Conservation (phyloP, 208 protist species). For the Acanthamoeba sp. region DNA sequence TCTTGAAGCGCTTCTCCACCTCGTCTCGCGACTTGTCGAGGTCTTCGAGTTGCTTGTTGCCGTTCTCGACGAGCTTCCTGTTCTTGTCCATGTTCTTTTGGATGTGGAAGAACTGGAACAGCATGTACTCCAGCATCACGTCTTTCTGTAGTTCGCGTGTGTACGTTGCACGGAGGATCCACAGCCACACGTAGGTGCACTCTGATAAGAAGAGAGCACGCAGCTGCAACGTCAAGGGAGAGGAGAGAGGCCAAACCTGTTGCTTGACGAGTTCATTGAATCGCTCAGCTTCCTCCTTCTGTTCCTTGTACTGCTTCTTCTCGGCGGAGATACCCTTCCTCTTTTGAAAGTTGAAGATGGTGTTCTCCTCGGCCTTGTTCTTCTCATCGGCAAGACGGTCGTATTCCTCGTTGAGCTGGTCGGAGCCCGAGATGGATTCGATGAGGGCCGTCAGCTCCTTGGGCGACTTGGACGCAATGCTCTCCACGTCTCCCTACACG, state of each 20-base stretch:
- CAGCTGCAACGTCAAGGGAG: too few species aligned
- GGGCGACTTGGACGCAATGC: conserved; percentile 95
- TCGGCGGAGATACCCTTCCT: conserved; percentile 93
- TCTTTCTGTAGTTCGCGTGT: background rate
- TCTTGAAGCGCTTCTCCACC: conserved; percentile 62
- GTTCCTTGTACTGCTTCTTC: conserved; percentile 95
- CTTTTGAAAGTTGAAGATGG: conserved; percentile 92
- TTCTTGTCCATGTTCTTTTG: conserved; percentile 56
- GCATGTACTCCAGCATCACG: conserved; percentile 37
- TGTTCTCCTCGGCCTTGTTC: conserved; percentile 89
- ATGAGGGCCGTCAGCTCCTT: conserved; percentile 97
- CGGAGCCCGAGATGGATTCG: conserved; percentile 93
- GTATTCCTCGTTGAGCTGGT: conserved; percentile 95
- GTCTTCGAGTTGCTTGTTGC: background rate
- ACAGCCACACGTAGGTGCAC: too few species aligned
- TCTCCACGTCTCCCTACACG: conserved; percentile 97
- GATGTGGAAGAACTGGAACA: conserved; percentile 69
- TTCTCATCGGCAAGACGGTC: conserved; percentile 79
- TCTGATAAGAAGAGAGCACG: too few species aligned
- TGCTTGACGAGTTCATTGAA: conserved; percentile 78
- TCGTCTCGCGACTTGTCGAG: conserved; percentile 27
- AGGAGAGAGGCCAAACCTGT: background rate
- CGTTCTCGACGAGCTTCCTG: conserved; percentile 50
- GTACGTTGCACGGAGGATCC: too few species aligned
- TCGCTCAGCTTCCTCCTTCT: conserved; percentile 96